These are phyloP conservation scores for Primulina huaijiensis DNA, from an alignment of 257 asterid species.

Conservation along the genomic window DNA sequence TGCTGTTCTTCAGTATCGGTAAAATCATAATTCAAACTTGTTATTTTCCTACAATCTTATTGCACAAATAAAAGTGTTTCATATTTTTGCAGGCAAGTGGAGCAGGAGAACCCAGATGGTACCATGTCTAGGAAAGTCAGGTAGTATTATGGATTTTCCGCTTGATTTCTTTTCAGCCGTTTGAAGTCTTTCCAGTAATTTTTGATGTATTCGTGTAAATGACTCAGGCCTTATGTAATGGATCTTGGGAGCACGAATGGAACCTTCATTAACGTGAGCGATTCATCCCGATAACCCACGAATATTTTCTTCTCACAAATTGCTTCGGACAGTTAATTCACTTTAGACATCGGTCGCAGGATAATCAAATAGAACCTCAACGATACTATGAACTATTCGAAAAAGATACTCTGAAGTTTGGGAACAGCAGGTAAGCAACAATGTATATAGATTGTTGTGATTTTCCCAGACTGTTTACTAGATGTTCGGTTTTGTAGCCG, in stretches of 20 bases:
- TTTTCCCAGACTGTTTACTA: slow-evolving; percentile 1
- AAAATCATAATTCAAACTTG: slow-evolving; percentile 22
- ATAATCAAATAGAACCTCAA: slow-evolving; percentile 68
- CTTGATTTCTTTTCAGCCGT: slow-evolving; percentile 18
- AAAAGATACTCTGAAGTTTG: slow-evolving; percentile 86
- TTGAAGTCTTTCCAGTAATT: slow-evolving; percentile 20
- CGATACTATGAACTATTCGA: slow-evolving; percentile 84
- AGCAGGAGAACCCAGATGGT: slow-evolving; percentile 84
- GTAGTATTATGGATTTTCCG: slow-evolving; percentile 34
- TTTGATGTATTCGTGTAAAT: slow-evolving; percentile 22
- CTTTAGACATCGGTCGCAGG: slow-evolving; percentile 42
- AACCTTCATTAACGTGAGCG: slow-evolving; percentile 81
- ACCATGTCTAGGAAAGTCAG: slow-evolving; percentile 62
- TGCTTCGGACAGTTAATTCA: not conserved
- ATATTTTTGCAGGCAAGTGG: slow-evolving; percentile 72
- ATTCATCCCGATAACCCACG: not conserved
- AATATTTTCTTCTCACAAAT: slow-evolving; percentile 11
- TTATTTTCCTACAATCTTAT: slow-evolving; percentile 14
- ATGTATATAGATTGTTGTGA: not conserved
- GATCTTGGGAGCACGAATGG: slow-evolving; percentile 99
- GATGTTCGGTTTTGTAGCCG: slow-evolving; percentile 58
- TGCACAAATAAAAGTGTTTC: slow-evolving; percentile 4
- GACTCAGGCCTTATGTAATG: slow-evolving; percentile 82
- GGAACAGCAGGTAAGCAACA: slow-evolving; percentile 82
- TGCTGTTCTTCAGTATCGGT: slow-evolving; percentile 98